Conservation (phyloP, 2,329 filamentous ascomycete genomes). For the Colletotrichum sp. region DNA sequence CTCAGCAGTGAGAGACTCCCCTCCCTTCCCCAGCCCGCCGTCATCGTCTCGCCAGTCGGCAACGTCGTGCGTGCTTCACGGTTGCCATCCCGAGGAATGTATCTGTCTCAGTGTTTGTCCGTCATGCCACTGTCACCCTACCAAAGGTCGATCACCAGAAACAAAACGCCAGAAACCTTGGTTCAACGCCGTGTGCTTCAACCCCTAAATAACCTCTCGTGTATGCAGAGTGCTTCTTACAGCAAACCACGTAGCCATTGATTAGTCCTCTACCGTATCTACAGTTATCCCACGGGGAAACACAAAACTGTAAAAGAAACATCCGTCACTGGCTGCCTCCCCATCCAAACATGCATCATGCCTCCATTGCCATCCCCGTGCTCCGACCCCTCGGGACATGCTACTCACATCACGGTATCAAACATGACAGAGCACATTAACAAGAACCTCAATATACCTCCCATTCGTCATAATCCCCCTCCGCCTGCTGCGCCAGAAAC, state of each 20-base stretch:
- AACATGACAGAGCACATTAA: neutral
- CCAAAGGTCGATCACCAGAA: neutral
- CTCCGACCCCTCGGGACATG: neutral
- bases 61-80: neutral
- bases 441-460: neutral
- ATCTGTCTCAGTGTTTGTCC: neutral
- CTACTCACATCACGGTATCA: neutral
- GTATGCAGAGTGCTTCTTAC: neutral
- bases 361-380: neutral
- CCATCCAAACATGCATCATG: constrained; percentile 4
- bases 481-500: neutral
- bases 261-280: neutral
- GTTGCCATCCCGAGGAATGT: neutral
- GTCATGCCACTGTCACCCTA: neutral
- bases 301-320: neutral
- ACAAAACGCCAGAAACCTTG: neutral
- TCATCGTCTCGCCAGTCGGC: neutral
- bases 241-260: neutral
- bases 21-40: neutral
- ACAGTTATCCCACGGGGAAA: neutral
- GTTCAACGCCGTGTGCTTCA: neutral
- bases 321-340: neutral
- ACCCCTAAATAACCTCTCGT: neutral
- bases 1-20: neutral
- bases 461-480: neutral